Evolutionary conservation across 2,329 filamentous ascomycete genomes (phyloP), one percentile per base, ranked within the genome.

Genomic region (Arthrobotrys musiformis): DNA sequence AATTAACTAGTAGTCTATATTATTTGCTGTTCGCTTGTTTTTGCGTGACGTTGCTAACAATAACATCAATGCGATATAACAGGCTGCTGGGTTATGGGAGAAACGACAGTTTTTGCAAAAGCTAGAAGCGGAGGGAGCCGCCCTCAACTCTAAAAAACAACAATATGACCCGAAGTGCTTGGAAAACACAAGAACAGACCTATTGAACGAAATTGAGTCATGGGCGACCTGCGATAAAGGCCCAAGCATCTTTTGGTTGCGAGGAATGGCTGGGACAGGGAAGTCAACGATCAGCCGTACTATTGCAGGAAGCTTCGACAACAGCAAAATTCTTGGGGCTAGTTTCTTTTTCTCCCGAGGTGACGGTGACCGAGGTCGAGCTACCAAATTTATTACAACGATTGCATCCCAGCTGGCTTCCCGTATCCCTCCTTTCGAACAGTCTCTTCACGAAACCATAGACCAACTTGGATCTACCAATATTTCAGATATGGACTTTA

Each of bases 161-260:
- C 54, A 60, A 24, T n/a, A 60, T 60, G 30, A 35, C 30, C 54
- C 33, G 54, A 60, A 17, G 54, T 35, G 28, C 54, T 35, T 35
- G 33, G 30, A 60, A 60, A 24, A 60, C 54, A 81, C 80, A 9
- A 78, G 81, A 64, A 77, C 80, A 37, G 79, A 79, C 44, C 64
- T 82, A 17, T 68, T 80, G 4, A 24, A 48, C 24, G 52, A 78
- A 42, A 79, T 81, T 22, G 50, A 26, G 56, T 40, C 15, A 24
- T 79, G 78, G 79, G 66, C 24, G 22, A 37, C 50, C 4, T 24
- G 63, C 26, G 13, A 37, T n/a, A 22, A 69, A 15, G 60, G 73
- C 33, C 33, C 30, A 35, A 48, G 73, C 28, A 81, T 81, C 17
- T 81, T 80, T 50, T 85, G 82, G 84, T 80, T 85, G 11, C 80